phyloP scores from a whole-genome alignment of 306 rosid genomes.

The Castanospermum australe region DNA sequence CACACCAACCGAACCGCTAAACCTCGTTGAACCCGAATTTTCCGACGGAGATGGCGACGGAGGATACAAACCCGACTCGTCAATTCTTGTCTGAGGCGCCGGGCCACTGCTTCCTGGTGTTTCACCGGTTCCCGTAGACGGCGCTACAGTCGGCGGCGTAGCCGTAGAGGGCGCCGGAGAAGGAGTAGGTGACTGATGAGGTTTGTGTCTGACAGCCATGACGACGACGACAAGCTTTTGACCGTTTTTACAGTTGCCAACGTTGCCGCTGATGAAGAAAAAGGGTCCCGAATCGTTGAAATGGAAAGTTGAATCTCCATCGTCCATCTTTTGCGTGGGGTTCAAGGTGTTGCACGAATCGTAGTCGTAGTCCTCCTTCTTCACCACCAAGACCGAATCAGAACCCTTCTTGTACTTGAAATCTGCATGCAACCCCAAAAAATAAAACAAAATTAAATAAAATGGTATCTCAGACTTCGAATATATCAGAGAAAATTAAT shows the following conservation, averaged over 20 bases:
- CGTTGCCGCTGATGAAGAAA: conserved; percentile 57
- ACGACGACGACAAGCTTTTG: conserved; percentile 54
- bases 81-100: background rate
- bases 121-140: background rate
- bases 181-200: background rate
- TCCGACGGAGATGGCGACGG: conserved; percentile 24
- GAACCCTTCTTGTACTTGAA: conserved; percentile 59
- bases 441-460: background rate
- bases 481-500: background rate
- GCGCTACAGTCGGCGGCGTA: background rate
- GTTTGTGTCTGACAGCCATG: conserved; percentile 28
- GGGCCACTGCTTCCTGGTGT: background rate
- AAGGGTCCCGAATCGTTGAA: conserved; percentile 59
- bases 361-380: conserved; percentile 46
- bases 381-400: conserved; percentile 64
- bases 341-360: conserved; percentile 47
- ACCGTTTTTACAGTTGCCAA: conserved; percentile 42
- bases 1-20: conserved; percentile 9
- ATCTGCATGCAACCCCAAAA: conserved; percentile 36
- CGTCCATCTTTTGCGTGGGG: conserved; percentile 31
- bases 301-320: conserved; percentile 47
- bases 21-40: conserved; percentile 11
- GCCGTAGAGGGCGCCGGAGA: no score
- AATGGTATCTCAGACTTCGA: background rate
- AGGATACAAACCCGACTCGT: background rate